phyloP scores from a whole-genome alignment of 345 rosid species.

The Alliaria petiolata region DNA sequence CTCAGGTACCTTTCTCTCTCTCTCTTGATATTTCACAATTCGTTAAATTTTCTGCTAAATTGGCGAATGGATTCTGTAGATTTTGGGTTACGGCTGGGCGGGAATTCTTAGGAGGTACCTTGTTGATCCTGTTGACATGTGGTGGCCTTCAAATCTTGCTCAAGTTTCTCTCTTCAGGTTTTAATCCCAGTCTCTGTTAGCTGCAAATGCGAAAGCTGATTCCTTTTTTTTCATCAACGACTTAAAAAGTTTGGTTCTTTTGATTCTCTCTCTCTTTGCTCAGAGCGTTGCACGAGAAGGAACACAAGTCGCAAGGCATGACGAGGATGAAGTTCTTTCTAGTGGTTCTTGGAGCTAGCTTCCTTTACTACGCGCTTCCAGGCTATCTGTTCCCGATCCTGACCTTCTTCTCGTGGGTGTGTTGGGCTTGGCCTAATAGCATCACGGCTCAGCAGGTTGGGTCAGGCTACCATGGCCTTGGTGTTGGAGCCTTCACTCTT shows the following conservation, averaged over 20 bases:
- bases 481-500: conserved; percentile 86
- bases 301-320: conserved; percentile 45
- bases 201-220: background rate
- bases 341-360: conserved; percentile 57
- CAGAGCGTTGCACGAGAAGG: conserved; percentile 98
- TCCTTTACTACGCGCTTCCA: conserved; percentile 71
- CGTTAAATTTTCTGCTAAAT: background rate
- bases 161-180: conserved; percentile 98
- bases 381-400: conserved; percentile 86
- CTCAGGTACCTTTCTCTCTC: conserved; percentile 51
- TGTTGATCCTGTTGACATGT: conserved; percentile 98
- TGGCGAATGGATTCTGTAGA: conserved; percentile 34
- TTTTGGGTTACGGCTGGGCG: conserved; percentile 99
- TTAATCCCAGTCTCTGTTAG: background rate
- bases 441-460: conserved; percentile 98
- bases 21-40: background rate
- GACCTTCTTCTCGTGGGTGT: conserved; percentile 98
- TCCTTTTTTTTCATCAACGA: background rate
- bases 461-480: conserved; percentile 95
- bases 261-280: background rate
- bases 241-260: background rate
- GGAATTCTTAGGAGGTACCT: conserved; percentile 92
- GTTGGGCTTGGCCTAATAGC: conserved; percentile 85
- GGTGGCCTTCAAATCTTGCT: conserved; percentile 99
- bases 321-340: conserved; percentile 89